Conservation (phyloP, 2,329 filamentous ascomycete genomes). For the Bipolaris cookei region DNA sequence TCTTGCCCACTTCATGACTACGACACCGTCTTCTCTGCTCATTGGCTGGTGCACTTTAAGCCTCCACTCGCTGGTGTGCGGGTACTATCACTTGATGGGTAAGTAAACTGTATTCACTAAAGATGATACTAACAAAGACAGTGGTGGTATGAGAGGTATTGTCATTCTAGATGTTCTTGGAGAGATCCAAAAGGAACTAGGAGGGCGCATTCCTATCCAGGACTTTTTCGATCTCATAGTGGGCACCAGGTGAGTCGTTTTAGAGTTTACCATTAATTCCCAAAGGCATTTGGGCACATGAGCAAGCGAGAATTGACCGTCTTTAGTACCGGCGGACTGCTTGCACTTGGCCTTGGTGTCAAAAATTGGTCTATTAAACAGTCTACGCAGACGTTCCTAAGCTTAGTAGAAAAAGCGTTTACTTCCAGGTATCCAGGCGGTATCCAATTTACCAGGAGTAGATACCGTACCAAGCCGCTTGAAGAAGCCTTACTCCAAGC, state of each 20-base stretch:
- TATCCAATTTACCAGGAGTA: conserved; percentile 42
- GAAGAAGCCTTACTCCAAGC: conserved; percentile 6
- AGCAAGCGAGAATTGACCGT: too few relatives aligned
- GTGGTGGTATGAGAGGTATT: conserved; percentile 16
- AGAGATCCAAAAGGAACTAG: conserved; percentile 51
- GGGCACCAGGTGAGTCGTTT: conserved; percentile 24
- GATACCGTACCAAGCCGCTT: conserved; percentile 1
- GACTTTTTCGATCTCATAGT: conserved; percentile 58
- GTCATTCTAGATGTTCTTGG: conserved; percentile 54
- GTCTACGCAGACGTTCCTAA: conserved; percentile 45
- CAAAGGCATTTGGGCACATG: too few relatives aligned
- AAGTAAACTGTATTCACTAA: background rate
- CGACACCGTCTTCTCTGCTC: background rate
- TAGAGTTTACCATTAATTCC: too few relatives aligned
- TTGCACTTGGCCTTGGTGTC: conserved; percentile 52
- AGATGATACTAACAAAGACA: background rate
- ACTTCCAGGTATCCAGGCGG: conserved; percentile 45
- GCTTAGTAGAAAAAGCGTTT: conserved; percentile 52
- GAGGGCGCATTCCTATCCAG: conserved; percentile 50
- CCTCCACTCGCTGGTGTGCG: conserved; percentile 28
- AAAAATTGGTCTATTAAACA: conserved; percentile 49
- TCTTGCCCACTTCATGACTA: background rate
- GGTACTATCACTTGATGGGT: conserved; percentile 18
- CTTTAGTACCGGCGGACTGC: conserved; percentile 52
- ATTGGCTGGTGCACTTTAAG: conserved; percentile 39